phyloP scores from a whole-genome alignment of 164 flowering plant species.

The Vitis riparia region DNA sequence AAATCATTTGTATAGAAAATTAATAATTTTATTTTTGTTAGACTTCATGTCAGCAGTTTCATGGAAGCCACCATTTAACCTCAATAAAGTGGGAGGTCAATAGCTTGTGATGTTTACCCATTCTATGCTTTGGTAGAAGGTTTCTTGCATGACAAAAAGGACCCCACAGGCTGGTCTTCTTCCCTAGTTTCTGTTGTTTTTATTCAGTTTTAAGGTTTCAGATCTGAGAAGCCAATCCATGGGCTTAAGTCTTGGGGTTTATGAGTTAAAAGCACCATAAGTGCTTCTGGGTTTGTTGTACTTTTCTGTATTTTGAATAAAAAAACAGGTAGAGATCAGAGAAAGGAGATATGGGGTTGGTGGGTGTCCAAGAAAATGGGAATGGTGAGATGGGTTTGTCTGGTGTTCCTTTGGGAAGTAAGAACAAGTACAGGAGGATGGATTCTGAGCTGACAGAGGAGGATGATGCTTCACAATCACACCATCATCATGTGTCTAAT shows the following conservation, averaged over 20 bases:
- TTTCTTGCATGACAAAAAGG: slow-evolving; percentile 7
- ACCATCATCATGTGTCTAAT: slow-evolving; percentile 21
- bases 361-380: slow-evolving; percentile 49
- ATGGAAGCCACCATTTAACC: slow-evolving; percentile 14
- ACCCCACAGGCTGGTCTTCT: slow-evolving; percentile 3
- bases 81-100: slow-evolving; percentile 1
- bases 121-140: neutral
- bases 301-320: neutral
- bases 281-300: slow-evolving; percentile 3
- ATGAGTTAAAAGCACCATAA: neutral
- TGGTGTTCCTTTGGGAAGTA: slow-evolving; percentile 36
- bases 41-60: neutral
- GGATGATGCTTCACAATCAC: slow-evolving; percentile 23
- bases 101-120: slow-evolving; percentile 2
- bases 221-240: slow-evolving; percentile 12
- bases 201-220: neutral
- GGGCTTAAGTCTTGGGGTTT: neutral
- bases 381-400: slow-evolving; percentile 37
- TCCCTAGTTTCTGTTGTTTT: neutral
- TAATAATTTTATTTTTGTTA: too few species aligned
- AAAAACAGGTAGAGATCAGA: neutral
- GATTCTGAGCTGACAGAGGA: slow-evolving; percentile 40
- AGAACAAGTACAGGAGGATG: slow-evolving; percentile 68
- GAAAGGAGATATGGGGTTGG: slow-evolving; percentile 24
- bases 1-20: too few species aligned